Conservation (phyloP, 2,329 filamentous ascomycete species). For the Colletotrichum salicis region DNA sequence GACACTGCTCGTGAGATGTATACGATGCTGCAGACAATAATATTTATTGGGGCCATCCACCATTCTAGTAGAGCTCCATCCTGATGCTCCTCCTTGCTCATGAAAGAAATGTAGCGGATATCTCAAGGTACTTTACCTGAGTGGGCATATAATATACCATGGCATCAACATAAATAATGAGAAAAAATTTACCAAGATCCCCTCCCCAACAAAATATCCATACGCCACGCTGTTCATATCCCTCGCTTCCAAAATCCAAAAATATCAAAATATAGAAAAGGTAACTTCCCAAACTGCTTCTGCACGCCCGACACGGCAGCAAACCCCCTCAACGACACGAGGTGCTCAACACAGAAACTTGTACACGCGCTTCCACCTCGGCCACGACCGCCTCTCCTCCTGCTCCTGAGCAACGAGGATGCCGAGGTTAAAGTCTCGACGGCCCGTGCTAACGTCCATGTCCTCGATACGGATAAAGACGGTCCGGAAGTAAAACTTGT, state of each 20-base stretch:
- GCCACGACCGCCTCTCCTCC: constrained; percentile 78
- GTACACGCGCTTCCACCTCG: constrained; percentile 80
- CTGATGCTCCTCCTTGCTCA: neutral
- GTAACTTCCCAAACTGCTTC: neutral
- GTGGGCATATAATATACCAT: neutral
- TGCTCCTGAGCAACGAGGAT: constrained; percentile 82
- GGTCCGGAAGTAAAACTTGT: constrained; percentile 81
- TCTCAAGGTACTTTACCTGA: neutral
- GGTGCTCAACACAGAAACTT: constrained; percentile 73
- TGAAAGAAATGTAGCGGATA: neutral
- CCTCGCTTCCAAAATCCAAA: neutral
- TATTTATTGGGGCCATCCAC: neutral
- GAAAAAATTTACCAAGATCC: neutral
- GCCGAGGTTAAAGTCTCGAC: constrained; percentile 84
- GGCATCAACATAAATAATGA: neutral
- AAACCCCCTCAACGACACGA: neutral
- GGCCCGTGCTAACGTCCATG: constrained; percentile 89
- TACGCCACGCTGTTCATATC: constrained; percentile 1
- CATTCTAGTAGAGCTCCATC: neutral
- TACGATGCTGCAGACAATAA: neutral
- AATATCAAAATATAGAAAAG: neutral
- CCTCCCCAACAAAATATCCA: neutral
- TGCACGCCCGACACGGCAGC: too few relatives aligned
- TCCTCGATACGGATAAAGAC: constrained; percentile 73
- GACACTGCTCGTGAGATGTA: neutral